Evolutionary conservation across 768 basidiomycete genomes (phyloP).

Genomic region (Tricholoma furcatifolium): DNA sequence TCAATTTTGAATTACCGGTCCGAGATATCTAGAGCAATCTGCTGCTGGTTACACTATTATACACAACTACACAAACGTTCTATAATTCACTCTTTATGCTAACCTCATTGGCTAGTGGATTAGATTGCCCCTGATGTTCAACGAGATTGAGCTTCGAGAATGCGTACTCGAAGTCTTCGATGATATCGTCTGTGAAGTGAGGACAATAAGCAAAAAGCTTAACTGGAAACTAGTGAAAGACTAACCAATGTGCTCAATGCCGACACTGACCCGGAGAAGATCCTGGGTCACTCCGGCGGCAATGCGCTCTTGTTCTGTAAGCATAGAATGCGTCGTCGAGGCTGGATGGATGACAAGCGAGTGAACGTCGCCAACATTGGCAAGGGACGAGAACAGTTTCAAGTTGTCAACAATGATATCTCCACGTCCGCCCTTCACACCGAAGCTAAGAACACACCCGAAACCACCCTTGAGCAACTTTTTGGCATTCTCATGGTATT

Average conservation of each 20-base stretch:
- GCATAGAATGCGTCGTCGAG: slow-evolving; percentile 58
- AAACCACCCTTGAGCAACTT: slow-evolving; percentile 41
- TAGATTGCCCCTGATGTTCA: background rate
- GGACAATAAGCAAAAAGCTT: background rate
- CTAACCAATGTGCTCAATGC: slow-evolving; percentile 11
- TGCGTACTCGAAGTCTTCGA: slow-evolving; percentile 9
- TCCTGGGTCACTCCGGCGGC: slow-evolving; percentile 55
- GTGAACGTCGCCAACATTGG: slow-evolving; percentile 27
- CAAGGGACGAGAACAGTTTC: slow-evolving; percentile 33
- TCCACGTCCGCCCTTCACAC: slow-evolving; percentile 44
- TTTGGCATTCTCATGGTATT: slow-evolving; percentile 48
- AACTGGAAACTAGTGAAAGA: background rate
- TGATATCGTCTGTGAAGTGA: slow-evolving; percentile 9
- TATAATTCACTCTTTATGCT: background rate
- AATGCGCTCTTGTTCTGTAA: slow-evolving; percentile 44
- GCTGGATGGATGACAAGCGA: slow-evolving; percentile 58
- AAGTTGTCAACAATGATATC: slow-evolving; percentile 36
- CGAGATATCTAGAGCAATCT: no score
- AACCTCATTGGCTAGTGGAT: no score
- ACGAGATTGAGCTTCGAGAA: background rate
- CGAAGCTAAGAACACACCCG: slow-evolving; percentile 66
- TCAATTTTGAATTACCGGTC: no score
- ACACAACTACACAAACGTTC: background rate
- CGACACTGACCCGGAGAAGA: slow-evolving; percentile 47
- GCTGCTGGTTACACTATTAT: background rate